phyloP scores from a whole-genome alignment of 768 basidiomycete species.

The Lenzites betulinus region DNA sequence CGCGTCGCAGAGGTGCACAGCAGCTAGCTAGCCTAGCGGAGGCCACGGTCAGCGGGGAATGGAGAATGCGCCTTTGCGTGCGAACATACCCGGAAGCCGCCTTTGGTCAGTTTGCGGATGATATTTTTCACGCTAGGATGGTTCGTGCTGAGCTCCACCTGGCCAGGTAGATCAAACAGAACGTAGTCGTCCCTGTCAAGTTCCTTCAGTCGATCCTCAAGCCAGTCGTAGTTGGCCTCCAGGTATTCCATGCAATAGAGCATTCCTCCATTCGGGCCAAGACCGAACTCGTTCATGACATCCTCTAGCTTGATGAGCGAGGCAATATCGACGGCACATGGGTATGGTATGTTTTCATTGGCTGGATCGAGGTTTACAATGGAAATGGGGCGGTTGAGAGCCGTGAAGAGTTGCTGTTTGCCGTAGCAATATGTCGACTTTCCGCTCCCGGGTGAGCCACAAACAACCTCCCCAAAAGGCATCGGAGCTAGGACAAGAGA shows the following conservation, averaged over 20 bases:
- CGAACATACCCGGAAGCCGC: conserved; percentile 78
- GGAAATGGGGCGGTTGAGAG: conserved; percentile 81
- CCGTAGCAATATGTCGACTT: conserved; percentile 90
- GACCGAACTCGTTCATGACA: conserved; percentile 78
- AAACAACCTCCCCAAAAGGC: conserved; percentile 89
- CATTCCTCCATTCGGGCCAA: conserved; percentile 97
- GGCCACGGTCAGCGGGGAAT: conserved; percentile 6
- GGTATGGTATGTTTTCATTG: conserved; percentile 87
- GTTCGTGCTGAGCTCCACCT: conserved; percentile 97
- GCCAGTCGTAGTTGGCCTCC: conserved; percentile 91
- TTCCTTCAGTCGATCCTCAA: conserved; percentile 66
- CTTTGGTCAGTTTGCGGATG: conserved; percentile 67
- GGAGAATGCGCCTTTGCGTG: background rate
- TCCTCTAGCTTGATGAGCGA: conserved; percentile 85
- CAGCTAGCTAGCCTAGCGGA: conserved; percentile 65
- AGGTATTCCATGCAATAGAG: conserved; percentile 97
- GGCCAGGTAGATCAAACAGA: conserved; percentile 94
- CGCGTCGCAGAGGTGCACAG: conserved; percentile 94
- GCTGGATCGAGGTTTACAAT: conserved; percentile 97
- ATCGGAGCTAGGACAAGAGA: conserved; percentile 38
- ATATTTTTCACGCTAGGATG: conserved; percentile 88
- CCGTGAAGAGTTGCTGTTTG: conserved; percentile 86
- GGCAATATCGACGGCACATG: conserved; percentile 84
- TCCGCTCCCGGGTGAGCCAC: conserved; percentile 83
- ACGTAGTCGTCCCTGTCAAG: conserved; percentile 79